These are phyloP conservation scores for Debaryomycetaceae sp. DNA, from an alignment of 1,139 yeast species.

Conservation along the genomic window DNA sequence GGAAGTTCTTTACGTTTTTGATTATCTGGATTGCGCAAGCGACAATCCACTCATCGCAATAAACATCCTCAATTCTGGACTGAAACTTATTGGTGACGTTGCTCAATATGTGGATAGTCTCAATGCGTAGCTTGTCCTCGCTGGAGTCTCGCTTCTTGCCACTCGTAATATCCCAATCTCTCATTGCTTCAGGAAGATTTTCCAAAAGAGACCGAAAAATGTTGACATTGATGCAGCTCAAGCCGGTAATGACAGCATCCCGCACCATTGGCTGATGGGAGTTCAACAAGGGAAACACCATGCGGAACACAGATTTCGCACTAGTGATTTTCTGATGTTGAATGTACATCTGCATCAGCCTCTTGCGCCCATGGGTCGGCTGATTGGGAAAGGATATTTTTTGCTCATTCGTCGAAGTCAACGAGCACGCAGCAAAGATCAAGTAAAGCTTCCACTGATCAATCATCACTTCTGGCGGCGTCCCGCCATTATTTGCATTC, in stretches of 20 bases:
- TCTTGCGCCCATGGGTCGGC: conserved; percentile 64
- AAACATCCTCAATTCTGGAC: conserved; percentile 29
- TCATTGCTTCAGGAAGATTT: conserved; percentile 61
- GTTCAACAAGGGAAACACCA: conserved; percentile 78
- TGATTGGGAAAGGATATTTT: conserved; percentile 58
- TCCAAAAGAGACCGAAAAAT: conserved; percentile 81
- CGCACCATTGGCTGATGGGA: conserved; percentile 69
- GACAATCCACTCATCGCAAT: conserved; percentile 67
- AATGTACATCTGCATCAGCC: conserved; percentile 70
- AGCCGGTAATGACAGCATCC: conserved; percentile 82
- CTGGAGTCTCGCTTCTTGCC: conserved; percentile 25
- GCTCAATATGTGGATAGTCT: conserved; percentile 71
- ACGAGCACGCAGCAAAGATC: conserved; percentile 86
- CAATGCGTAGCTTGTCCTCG: conserved; percentile 62
- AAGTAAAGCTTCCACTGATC: conserved; percentile 88
- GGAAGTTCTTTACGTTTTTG: conserved; percentile 59
- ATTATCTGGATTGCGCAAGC: conserved; percentile 60
- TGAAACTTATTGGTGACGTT: conserved; percentile 65
- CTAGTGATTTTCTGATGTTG: conserved; percentile 92
- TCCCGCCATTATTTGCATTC: conserved; percentile 5
- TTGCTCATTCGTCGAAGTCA: conserved; percentile 88
- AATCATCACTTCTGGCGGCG: conserved; percentile 68
- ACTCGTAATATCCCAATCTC: conserved; percentile 45
- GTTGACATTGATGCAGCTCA: conserved; percentile 86
- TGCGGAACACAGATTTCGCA: conserved; percentile 82